Conservation (phyloP, 345 rosid species). For the Gossypium stocksii region DNA sequence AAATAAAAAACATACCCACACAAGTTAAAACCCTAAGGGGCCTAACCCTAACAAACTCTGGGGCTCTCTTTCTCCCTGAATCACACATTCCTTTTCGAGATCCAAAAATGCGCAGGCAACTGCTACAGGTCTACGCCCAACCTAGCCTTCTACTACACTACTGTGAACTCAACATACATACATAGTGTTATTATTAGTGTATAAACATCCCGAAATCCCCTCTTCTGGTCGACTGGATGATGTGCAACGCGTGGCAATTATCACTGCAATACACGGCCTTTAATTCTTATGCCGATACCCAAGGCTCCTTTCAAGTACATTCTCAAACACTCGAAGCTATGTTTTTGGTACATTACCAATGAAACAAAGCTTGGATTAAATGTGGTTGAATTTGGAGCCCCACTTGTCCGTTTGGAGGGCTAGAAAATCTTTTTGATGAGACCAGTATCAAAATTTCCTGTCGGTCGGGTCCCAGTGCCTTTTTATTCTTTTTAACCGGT, state of each 20-base stretch:
- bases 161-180: not conserved
- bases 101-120: conserved; percentile 25
- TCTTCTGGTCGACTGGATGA: not conserved
- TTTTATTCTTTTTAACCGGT: too few relatives aligned
- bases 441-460: conserved; percentile 13
- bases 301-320: not conserved
- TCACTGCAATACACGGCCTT: conserved; percentile 8
- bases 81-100: conserved; percentile 6
- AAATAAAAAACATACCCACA: not conserved
- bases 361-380: not conserved
- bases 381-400: not conserved
- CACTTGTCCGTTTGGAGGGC: conserved; percentile 6
- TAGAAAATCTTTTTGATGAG: conserved; percentile 21
- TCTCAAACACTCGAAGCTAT: not conserved
- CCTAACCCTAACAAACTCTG: not conserved
- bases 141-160: not conserved
- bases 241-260: conserved; percentile 23
- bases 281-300: conserved; percentile 8
- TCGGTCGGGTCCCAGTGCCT: conserved; percentile 19
- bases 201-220: conserved; percentile 4
- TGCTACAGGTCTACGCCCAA: conserved; percentile 13
- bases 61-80: not conserved
- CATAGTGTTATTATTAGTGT: not conserved
- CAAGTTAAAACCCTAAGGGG: not conserved
- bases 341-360: too few relatives aligned